Evolutionary conservation across 1,284 basidiomycete genomes (phyloP).

Genomic region (Polyporus tsugae): DNA sequence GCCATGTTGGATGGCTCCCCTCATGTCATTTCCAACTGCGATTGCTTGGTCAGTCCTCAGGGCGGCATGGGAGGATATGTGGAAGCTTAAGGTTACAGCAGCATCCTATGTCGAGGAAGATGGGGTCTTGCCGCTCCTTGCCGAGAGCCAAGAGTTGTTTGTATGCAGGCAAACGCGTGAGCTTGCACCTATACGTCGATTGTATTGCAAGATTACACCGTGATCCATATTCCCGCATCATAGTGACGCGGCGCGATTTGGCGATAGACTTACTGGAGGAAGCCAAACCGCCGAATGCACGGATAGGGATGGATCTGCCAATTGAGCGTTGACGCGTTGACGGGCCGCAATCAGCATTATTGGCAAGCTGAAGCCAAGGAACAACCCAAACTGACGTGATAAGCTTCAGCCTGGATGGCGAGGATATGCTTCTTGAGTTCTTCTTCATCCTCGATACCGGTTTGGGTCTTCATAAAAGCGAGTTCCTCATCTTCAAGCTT

Average conservation of each 20-base stretch:
- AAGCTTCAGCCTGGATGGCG: constrained; percentile 53
- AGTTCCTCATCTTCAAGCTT: constrained; percentile 40
- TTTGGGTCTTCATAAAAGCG: constrained; percentile 50
- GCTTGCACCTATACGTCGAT: constrained; percentile 47
- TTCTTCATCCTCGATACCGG: constrained; percentile 49
- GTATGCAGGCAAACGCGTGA: constrained; percentile 49
- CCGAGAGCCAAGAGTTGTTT: constrained; percentile 49
- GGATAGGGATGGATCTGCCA: constrained; percentile 50
- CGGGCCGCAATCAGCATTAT: constrained; percentile 35
- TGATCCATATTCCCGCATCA: not conserved
- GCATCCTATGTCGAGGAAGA: constrained; percentile 58
- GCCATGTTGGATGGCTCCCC: constrained; percentile 52
- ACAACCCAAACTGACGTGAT: constrained; percentile 41
- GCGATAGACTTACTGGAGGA: constrained; percentile 45
- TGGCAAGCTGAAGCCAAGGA: too few species aligned
- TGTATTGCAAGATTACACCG: not conserved
- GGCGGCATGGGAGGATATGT: not conserved
- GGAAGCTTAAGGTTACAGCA: constrained; percentile 53
- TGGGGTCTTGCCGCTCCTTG: constrained; percentile 48
- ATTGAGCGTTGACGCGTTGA: not conserved
- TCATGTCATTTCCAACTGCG: constrained; percentile 53
- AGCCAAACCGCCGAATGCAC: constrained; percentile 52
- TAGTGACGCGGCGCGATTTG: not conserved
- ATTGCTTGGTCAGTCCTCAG: not conserved
- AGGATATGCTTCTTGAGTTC: constrained; percentile 55